Evolutionary conservation across 2,329 filamentous ascomycete species (phyloP).

Genomic region (Xylaria hypoxylon): DNA sequence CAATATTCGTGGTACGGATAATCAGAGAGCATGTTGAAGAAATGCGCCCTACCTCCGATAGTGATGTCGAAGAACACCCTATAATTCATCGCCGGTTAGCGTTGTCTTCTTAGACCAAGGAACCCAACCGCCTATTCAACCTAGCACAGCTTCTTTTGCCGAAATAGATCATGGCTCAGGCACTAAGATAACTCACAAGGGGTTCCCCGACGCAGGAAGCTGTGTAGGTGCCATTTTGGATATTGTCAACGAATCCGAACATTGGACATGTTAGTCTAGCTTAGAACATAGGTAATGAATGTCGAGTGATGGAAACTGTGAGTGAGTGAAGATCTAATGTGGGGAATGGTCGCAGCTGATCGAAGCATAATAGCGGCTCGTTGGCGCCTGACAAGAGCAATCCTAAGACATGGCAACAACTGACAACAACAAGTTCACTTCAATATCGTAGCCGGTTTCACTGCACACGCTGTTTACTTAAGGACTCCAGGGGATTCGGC

Average conservation of each 20-base stretch:
- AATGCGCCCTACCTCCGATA: constrained; percentile 72
- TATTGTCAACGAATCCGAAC: background rate
- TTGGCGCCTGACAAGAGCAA: background rate
- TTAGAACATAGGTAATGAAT: background rate
- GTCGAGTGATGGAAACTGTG: background rate
- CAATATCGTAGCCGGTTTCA: background rate
- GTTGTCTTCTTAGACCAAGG: background rate
- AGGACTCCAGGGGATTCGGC: no score
- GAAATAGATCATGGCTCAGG: background rate
- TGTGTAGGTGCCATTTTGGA: constrained; percentile 53
- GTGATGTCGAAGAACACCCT: constrained; percentile 83
- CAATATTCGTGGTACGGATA: background rate
- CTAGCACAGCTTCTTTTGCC: background rate
- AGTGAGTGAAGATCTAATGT: constrained; percentile 1
- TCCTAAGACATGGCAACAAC: background rate
- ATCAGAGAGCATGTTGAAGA: background rate
- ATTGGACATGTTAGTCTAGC: background rate
- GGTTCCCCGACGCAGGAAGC: constrained; percentile 58
- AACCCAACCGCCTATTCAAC: background rate
- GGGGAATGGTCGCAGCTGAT: constrained; percentile 13
- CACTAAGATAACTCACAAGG: constrained; percentile 52
- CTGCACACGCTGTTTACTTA: no score
- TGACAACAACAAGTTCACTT: background rate
- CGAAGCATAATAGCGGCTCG: background rate
- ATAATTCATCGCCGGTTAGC: constrained; percentile 9